Percentiles rank a stretch among this genome's conserved stretches.
These are phyloP conservation scores for Aspergillus hortae DNA, from an alignment of 2,329 filamentous ascomycete species.

Conservation along the genomic window DNA sequence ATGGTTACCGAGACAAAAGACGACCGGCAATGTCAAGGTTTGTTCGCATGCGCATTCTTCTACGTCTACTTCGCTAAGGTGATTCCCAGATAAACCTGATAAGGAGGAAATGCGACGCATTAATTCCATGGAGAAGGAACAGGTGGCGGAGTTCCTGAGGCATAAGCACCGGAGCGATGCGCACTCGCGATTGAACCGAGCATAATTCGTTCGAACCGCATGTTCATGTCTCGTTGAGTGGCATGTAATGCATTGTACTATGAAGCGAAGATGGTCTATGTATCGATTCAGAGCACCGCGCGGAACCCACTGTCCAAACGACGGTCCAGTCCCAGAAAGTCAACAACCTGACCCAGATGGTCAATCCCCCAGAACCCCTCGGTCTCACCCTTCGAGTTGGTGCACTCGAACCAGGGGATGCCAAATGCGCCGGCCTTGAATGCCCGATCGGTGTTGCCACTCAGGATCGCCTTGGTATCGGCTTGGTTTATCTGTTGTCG, in stretches of 20 bases:
- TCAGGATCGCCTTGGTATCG: slow-evolving; percentile 47
- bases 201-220: slow-evolving; percentile 2
- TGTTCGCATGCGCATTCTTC: not conserved
- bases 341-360: slow-evolving; percentile 54
- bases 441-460: slow-evolving; percentile 49
- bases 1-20: slow-evolving; percentile 8
- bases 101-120: slow-evolving; percentile 21
- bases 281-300: slow-evolving; percentile 22
- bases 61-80: not conserved
- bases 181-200: not conserved
- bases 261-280: not conserved
- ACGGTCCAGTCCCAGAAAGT: slow-evolving; percentile 51
- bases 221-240: not conserved
- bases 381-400: slow-evolving; percentile 50
- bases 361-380: slow-evolving; percentile 61
- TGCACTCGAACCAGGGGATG: slow-evolving; percentile 58
- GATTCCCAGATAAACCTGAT: slow-evolving; percentile 1
- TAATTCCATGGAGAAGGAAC: slow-evolving; percentile 27
- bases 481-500: slow-evolving; percentile 20
- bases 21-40: not conserved
- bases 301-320: slow-evolving; percentile 26
- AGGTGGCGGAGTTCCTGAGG: slow-evolving; percentile 30
- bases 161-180: slow-evolving; percentile 26
- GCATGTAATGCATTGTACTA: not conserved
- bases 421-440: slow-evolving; percentile 57